Evolutionary conservation across 2,329 filamentous ascomycete species (phyloP).

Genomic region (Ascochyta fabae): DNA sequence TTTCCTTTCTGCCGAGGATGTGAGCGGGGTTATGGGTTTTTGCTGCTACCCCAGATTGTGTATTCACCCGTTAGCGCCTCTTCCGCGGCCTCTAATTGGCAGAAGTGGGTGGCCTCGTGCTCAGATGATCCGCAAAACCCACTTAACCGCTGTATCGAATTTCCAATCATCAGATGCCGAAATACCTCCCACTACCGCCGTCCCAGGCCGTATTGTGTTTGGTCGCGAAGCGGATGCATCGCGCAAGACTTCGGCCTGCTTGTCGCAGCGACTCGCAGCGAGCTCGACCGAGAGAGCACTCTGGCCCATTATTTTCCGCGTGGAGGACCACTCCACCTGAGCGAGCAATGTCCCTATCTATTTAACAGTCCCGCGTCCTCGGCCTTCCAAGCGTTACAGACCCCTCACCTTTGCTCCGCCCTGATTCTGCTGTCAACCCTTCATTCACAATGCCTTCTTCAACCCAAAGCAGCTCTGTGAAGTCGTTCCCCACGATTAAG

Average conservation of each 20-base stretch:
- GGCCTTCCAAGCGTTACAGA: slow-evolving; percentile 22
- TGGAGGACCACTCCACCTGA: slow-evolving; percentile 18
- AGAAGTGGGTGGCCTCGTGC: neutral
- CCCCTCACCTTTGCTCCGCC: slow-evolving; percentile 21
- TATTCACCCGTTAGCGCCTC: slow-evolving; percentile 14
- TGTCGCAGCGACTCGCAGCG: slow-evolving; percentile 30
- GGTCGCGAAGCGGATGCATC: slow-evolving; percentile 9
- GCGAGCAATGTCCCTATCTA: slow-evolving; percentile 15
- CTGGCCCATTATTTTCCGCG: slow-evolving; percentile 22
- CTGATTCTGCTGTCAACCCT: slow-evolving; percentile 3
- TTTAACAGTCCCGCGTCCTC: slow-evolving; percentile 29
- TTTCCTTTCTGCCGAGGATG: slow-evolving; percentile 19
- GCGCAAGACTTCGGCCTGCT: slow-evolving; percentile 7
- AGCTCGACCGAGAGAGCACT: slow-evolving; percentile 41
- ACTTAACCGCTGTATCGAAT: slow-evolving; percentile 13
- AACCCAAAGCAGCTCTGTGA: slow-evolving; percentile 33
- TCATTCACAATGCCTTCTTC: slow-evolving; percentile 38
- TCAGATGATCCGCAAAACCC: slow-evolving; percentile 16
- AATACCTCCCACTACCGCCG: slow-evolving; percentile 8
- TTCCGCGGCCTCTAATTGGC: slow-evolving; percentile 26
- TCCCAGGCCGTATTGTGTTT: neutral
- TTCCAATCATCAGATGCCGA: slow-evolving; percentile 11
- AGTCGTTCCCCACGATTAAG: slow-evolving; percentile 77
- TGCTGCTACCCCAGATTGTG: slow-evolving; percentile 33
- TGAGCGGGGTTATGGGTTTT: slow-evolving; percentile 28